Evolutionary conservation across 768 basidiomycete species (phyloP).

Genomic region (Serendipita vermifera): DNA sequence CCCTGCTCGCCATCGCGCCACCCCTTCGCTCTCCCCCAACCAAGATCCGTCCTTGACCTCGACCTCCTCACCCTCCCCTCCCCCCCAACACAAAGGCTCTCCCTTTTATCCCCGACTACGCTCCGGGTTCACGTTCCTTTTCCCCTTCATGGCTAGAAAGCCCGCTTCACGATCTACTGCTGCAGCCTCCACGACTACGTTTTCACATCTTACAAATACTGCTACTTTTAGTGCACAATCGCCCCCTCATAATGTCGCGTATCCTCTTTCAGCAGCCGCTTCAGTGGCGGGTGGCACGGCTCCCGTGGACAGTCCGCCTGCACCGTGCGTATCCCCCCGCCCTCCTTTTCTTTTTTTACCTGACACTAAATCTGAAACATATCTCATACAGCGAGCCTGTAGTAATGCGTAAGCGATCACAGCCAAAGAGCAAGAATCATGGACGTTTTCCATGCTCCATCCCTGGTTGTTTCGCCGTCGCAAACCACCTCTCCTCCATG

Average conservation of each 20-base stretch:
- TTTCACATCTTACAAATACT: too few species aligned
- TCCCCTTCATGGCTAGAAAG: too few species aligned
- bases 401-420: neutral
- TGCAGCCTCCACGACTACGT: too few species aligned
- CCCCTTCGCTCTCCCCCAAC: neutral
- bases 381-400: neutral
- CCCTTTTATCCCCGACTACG: neutral
- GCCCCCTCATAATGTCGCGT: too few species aligned
- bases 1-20: neutral
- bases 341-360: neutral
- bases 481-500: neutral
- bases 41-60: neutral
- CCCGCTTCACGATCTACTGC: too few species aligned
- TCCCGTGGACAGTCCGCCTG: too few species aligned
- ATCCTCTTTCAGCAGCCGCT: too few species aligned
- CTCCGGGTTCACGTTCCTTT: neutral
- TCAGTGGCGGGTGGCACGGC: too few species aligned
- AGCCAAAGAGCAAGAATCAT: conserved; percentile 5
- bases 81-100: neutral
- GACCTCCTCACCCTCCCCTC: neutral
- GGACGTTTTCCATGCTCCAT: conserved; percentile 4
- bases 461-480: conserved; percentile 5
- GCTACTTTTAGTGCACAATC: too few species aligned
- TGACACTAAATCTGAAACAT: neutral
- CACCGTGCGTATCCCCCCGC: neutral